Base-by-base conservation (phyloP, 164 flowering plant genomes). In the Chimonanthus praecox region DNA sequence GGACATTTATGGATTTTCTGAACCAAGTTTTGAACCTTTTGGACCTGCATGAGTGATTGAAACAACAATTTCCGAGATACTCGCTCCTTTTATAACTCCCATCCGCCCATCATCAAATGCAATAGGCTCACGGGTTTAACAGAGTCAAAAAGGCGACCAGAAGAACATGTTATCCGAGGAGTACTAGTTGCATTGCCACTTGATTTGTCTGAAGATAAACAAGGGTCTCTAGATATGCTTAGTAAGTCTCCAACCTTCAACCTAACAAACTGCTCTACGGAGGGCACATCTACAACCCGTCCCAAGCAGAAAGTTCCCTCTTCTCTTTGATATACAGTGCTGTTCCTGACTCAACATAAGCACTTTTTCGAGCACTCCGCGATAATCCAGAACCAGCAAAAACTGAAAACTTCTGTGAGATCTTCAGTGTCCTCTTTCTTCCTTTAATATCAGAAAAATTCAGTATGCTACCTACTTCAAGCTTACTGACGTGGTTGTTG, bases 71-170 rank as follows among this genome's bases (percentile, higher is more conserved):
- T 89, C 93, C 4, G 89, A 85, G 58, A 68, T 68, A 71, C 91
- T 85, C 63, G 85, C 83, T 77, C 91, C 93, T 77, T 87, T 85
- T 61, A 87, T 83, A 69, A 87, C 81, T 49, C 83, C 83, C 87
- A 87, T 87, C 79, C 83, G 87, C 67, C 93, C 93, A 77, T 89
- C 93, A 79, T 89, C 93, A 81, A 89, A 89, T 47, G 87, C 85
- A 73, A 89, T 87, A 21, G 84, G 84, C 10, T 89, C 88, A 62
- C 91, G 6, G 90, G 88, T 77, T 87, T 88, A 67, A 88, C 93
- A 11, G 93, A 86, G 73, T 89, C 91, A 78, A 86, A 89, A 20
- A 89, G 85, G 81, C 76, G 83, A 50, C 90, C 80, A 61, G 88
- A 88, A 5, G 89, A 75, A 80, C 93, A 89, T 64, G 89, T 79